A percentile compares a stretch with the other conserved stretches of the same genome.
These are phyloP conservation scores for Psilocybe subaeruginosa DNA, from an alignment of 768 basidiomycete genomes.

Conservation along the genomic window DNA sequence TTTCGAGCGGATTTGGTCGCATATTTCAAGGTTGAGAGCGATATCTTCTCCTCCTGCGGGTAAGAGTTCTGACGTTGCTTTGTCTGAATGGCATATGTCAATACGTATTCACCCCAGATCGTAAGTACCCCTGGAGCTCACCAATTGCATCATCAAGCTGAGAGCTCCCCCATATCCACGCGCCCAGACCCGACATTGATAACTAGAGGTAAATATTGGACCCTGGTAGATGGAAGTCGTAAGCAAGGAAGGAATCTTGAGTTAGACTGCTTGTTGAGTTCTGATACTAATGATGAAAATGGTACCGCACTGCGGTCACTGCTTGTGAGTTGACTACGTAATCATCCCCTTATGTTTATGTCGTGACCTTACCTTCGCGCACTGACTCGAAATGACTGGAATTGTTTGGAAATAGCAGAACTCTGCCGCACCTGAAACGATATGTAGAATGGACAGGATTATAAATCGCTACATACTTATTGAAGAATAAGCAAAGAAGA, in stretches of 20 bases:
- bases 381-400: no score
- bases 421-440: no score
- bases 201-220: neutral
- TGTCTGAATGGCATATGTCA: conserved; percentile 56
- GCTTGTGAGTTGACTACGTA: neutral
- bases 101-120: conserved; percentile 2
- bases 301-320: conserved; percentile 1
- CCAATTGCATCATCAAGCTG: conserved; percentile 85
- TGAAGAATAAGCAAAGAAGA: no score
- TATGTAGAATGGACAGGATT: no score
- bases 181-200: conserved; percentile 61
- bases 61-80: conserved; percentile 89
- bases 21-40: conserved; percentile 92
- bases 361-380: no score
- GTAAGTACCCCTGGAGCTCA: conserved; percentile 37
- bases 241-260: conserved; percentile 1
- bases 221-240: conserved; percentile 7
- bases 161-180: conserved; percentile 81
- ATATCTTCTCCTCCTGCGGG: conserved; percentile 89
- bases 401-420: no score
- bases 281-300: conserved; percentile 11
- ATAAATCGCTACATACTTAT: no score
- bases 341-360: neutral
- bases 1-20: conserved; percentile 95
- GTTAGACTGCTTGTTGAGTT: conserved; percentile 10